phyloP scores from a whole-genome alignment of 2,329 filamentous ascomycete species.

The Neofusicoccum sp. region DNA sequence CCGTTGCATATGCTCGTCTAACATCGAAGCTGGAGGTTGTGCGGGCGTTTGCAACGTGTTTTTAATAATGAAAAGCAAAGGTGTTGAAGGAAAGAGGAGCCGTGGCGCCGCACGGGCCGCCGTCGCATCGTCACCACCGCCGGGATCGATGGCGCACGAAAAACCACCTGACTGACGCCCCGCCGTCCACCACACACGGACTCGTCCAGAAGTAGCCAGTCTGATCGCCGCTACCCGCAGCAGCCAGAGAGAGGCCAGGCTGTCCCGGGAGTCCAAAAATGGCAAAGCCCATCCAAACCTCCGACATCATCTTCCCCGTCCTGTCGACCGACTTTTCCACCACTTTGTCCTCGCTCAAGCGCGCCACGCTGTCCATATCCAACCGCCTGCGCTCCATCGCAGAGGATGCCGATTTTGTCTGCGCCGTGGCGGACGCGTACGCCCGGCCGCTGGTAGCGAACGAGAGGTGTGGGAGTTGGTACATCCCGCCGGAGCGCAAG shows the following conservation, averaged over 20 bases:
- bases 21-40: no score
- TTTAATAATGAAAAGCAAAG: no score
- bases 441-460: slow-evolving; percentile 78
- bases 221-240: no score
- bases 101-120: no score
- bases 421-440: slow-evolving; percentile 56
- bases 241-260: neutral
- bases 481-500: slow-evolving; percentile 67
- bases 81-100: no score
- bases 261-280: neutral
- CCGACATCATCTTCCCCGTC: slow-evolving; percentile 54
- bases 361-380: slow-evolving; percentile 71
- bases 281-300: slow-evolving; percentile 25
- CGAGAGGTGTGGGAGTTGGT: slow-evolving; percentile 95
- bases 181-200: no score
- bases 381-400: slow-evolving; percentile 81
- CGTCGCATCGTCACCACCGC: no score
- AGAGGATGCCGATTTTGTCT: slow-evolving; percentile 73
- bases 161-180: no score
- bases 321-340: slow-evolving; percentile 65
- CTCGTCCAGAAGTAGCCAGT: no score
- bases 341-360: slow-evolving; percentile 69
- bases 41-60: no score
- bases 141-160: no score
- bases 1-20: no score